A percentile compares a stretch with the other conserved stretches of the same genome.
phyloP scores from a whole-genome alignment of 1,284 basidiomycete genomes.

The Ustilago curta region DNA sequence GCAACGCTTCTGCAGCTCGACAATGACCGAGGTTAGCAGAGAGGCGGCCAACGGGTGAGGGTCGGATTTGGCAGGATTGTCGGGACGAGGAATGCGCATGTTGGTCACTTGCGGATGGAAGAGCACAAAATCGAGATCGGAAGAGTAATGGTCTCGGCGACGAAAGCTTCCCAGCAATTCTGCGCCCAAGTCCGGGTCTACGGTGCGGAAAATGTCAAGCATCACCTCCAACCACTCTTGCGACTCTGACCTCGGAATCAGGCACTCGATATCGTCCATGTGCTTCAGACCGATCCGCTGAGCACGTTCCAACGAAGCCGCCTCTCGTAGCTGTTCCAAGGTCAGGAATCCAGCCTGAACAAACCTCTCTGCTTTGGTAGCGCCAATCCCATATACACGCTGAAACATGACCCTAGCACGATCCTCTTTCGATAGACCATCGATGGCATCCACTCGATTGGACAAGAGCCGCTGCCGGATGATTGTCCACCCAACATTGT shows the following conservation, averaged over 20 bases:
- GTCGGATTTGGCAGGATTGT: slow-evolving; percentile 7
- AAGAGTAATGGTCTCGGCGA: slow-evolving; percentile 40
- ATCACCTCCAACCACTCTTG: slow-evolving; percentile 23
- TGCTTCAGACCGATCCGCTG: slow-evolving; percentile 35
- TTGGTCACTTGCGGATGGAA: slow-evolving; percentile 26
- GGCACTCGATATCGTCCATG: slow-evolving; percentile 35
- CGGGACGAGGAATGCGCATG: slow-evolving; percentile 15
- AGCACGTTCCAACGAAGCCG: slow-evolving; percentile 23
- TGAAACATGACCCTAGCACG: slow-evolving; percentile 29
- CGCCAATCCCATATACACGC: slow-evolving; percentile 31
- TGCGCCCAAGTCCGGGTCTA: slow-evolving; percentile 23
- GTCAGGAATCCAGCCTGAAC: slow-evolving; percentile 38
- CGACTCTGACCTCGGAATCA: slow-evolving; percentile 36
- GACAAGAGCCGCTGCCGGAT: slow-evolving; percentile 29
- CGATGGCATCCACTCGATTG: slow-evolving; percentile 26
- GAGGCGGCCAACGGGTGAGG: slow-evolving; percentile 17
- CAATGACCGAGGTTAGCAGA: slow-evolving; percentile 17
- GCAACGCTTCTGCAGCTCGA: slow-evolving; percentile 10
- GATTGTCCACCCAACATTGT: slow-evolving; percentile 34
- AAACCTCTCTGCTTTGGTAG: slow-evolving; percentile 28
- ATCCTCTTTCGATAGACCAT: slow-evolving; percentile 19
- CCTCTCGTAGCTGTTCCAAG: slow-evolving; percentile 31
- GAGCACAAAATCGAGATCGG: slow-evolving; percentile 44
- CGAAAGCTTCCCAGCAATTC: slow-evolving; percentile 42
- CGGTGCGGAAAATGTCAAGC: slow-evolving; percentile 21